Conservation (phyloP, 768 basidiomycete genomes). For the Podaxis sp. region DNA sequence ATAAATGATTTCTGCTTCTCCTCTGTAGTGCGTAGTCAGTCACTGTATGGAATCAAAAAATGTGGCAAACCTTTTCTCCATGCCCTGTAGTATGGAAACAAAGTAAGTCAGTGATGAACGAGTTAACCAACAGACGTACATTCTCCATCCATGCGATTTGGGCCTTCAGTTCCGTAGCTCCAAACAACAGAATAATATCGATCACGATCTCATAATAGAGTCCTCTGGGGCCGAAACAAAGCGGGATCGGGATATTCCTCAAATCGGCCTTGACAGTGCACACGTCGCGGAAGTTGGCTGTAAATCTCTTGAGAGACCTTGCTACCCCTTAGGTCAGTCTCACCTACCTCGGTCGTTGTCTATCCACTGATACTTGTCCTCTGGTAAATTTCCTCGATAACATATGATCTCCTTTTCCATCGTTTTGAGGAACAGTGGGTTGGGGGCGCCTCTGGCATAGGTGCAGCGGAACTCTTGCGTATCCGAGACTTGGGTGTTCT, state of each 20-base stretch:
- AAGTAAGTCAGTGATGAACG: neutral
- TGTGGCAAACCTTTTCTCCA: slow-evolving; percentile 28
- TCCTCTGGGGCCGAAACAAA: slow-evolving; percentile 12
- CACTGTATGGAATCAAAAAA: neutral
- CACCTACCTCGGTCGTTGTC: slow-evolving; percentile 9
- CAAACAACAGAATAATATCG: slow-evolving; percentile 47
- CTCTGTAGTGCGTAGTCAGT: neutral
- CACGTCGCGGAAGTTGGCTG: slow-evolving; percentile 24
- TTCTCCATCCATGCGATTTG: slow-evolving; percentile 48
- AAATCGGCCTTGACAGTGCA: slow-evolving; percentile 26
- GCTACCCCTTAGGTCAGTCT: neutral
- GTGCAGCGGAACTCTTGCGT: slow-evolving; percentile 32
- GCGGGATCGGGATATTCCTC: slow-evolving; percentile 18
- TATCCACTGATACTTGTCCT: neutral
- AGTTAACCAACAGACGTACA: slow-evolving; percentile 21
- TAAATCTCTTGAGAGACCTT: neutral
- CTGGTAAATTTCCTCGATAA: slow-evolving; percentile 1
- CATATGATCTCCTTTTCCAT: neutral
- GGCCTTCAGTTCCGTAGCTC: slow-evolving; percentile 48
- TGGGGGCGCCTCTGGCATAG: neutral
- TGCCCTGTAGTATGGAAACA: slow-evolving; percentile 21
- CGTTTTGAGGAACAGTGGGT: neutral
- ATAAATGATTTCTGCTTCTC: neutral
- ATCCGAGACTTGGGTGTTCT: slow-evolving; percentile 43
- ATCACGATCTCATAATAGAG: slow-evolving; percentile 29